Percentiles rank a stretch among this genome's conserved stretches.
These are phyloP conservation scores for Boletus smithii DNA, from an alignment of 1,284 basidiomycete species.

Conservation along the genomic window DNA sequence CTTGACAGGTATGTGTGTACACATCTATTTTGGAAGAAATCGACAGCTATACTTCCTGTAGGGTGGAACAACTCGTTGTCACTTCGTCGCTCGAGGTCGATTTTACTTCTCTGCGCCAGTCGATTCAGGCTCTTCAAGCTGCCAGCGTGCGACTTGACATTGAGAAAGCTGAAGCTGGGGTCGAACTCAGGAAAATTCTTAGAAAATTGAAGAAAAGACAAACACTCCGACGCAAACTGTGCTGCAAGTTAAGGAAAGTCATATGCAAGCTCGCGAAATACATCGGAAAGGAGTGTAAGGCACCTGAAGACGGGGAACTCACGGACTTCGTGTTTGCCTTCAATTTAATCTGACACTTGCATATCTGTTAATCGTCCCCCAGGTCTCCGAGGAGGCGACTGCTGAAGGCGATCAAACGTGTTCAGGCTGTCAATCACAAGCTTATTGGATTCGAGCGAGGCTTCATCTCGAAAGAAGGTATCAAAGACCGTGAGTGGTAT, in stretches of 20 bases:
- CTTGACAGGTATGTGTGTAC: slow-evolving; percentile 41
- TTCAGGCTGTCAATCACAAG: slow-evolving; percentile 55
- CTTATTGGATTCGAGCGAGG: slow-evolving; percentile 64
- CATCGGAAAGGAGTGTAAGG: slow-evolving; percentile 22
- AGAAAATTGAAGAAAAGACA: slow-evolving; percentile 28
- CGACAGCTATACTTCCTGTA: slow-evolving; percentile 12
- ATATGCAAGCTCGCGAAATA: slow-evolving; percentile 34
- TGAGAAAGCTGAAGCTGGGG: slow-evolving; percentile 44
- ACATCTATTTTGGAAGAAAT: background rate
- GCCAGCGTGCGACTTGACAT: slow-evolving; percentile 55
- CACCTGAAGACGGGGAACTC: slow-evolving; percentile 2
- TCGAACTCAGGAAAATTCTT: slow-evolving; percentile 35
- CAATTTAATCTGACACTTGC: background rate
- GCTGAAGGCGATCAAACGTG: slow-evolving; percentile 45
- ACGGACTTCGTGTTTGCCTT: slow-evolving; percentile 18
- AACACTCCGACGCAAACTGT: slow-evolving; percentile 8
- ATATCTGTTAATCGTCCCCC: slow-evolving; percentile 4
- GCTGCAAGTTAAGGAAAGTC: slow-evolving; percentile 21
- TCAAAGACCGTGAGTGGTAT: slow-evolving; percentile 70
- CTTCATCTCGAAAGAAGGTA: slow-evolving; percentile 64
- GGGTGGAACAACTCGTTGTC: slow-evolving; percentile 33
- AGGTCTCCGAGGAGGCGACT: slow-evolving; percentile 34
- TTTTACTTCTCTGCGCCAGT: slow-evolving; percentile 37
- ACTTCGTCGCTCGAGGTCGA: slow-evolving; percentile 30
- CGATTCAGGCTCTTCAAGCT: slow-evolving; percentile 48